Conservation (phyloP, 1,284 basidiomycete species). For the Gymnopus androsaceus region DNA sequence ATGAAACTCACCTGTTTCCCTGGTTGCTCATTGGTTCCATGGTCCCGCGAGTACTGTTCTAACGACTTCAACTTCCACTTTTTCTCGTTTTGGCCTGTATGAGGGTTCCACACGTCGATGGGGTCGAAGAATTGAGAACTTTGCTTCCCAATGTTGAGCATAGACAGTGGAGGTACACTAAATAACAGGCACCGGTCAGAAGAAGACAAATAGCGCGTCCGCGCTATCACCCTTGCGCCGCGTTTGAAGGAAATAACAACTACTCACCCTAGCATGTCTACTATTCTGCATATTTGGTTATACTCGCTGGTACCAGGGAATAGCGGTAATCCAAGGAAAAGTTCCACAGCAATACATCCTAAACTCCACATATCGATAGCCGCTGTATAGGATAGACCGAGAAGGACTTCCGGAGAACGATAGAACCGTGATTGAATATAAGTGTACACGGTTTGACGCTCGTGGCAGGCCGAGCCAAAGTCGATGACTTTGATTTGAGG, state of each 20-base stretch:
- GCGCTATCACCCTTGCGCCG: neutral
- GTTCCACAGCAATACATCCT: constrained; percentile 95
- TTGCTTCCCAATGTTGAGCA: constrained; percentile 97
- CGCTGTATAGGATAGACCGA: constrained; percentile 93
- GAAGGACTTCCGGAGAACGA: constrained; percentile 94
- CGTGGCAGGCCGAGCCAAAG: constrained; percentile 98
- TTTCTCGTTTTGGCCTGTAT: constrained; percentile 71
- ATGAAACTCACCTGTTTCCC: constrained; percentile 69
- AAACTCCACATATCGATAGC: constrained; percentile 96
- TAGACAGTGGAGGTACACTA: constrained; percentile 86
- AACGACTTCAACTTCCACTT: constrained; percentile 88
- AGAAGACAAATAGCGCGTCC: neutral
- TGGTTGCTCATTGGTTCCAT: constrained; percentile 93
- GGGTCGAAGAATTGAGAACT: constrained; percentile 92
- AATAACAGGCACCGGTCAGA: constrained; percentile 13
- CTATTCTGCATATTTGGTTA: constrained; percentile 95
- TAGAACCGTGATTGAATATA: constrained; percentile 99
- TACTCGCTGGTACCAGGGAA: constrained; percentile 99
- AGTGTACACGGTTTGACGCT: constrained; percentile 98
- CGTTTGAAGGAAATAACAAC: too few relatives aligned
- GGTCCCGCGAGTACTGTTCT: constrained; percentile 95
- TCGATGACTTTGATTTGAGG: constrained; percentile 99
- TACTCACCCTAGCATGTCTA: constrained; percentile 95
- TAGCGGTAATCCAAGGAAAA: constrained; percentile 93
- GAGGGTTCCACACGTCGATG: constrained; percentile 70